These are phyloP conservation scores for Allium sativum DNA, from an alignment of 106 monocot species.

Conservation along the genomic window DNA sequence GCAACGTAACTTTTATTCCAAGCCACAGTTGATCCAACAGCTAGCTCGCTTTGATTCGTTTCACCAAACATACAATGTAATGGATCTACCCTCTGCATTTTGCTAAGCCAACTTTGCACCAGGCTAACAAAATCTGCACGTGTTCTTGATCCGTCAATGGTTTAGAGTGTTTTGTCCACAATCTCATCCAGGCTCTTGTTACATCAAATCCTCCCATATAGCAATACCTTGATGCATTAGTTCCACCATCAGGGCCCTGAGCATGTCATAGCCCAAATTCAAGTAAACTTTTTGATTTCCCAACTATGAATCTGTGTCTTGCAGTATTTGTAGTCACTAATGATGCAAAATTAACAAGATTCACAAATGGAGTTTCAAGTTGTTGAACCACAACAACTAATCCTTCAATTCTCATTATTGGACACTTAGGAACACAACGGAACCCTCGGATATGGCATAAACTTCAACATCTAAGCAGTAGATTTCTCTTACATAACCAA, in stretches of 20 bases:
- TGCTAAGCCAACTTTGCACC: constrained; percentile 67
- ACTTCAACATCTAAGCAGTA: constrained; percentile 89
- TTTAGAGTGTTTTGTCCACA: constrained; percentile 41
- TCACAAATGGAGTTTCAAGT: constrained; percentile 89
- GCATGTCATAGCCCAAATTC: constrained; percentile 93
- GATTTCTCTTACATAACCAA: constrained; percentile 67
- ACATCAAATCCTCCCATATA: constrained; percentile 99
- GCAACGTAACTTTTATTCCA: no score
- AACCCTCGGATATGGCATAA: constrained; percentile 66
- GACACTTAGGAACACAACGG: constrained; percentile 69
- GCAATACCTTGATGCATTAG: constrained; percentile 50
- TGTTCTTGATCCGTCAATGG: constrained; percentile 52
- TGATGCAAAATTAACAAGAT: constrained; percentile 91
- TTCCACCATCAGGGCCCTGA: constrained; percentile 37
- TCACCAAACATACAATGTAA: constrained; percentile 63
- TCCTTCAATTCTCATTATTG: constrained; percentile 77
- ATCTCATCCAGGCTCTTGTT: constrained; percentile 87
- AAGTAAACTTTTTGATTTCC: constrained; percentile 69
- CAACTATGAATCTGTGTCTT: constrained; percentile 81
- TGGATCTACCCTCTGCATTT: constrained; percentile 58
- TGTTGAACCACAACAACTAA: constrained; percentile 94
- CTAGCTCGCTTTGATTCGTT: constrained; percentile 89
- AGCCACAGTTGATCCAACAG: no score
- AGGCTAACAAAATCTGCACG: constrained; percentile 75
- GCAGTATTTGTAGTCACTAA: constrained; percentile 96